These are phyloP conservation scores for Austroboletus rostrupii DNA, from an alignment of 1,284 basidiomycete genomes.

Conservation along the genomic window DNA sequence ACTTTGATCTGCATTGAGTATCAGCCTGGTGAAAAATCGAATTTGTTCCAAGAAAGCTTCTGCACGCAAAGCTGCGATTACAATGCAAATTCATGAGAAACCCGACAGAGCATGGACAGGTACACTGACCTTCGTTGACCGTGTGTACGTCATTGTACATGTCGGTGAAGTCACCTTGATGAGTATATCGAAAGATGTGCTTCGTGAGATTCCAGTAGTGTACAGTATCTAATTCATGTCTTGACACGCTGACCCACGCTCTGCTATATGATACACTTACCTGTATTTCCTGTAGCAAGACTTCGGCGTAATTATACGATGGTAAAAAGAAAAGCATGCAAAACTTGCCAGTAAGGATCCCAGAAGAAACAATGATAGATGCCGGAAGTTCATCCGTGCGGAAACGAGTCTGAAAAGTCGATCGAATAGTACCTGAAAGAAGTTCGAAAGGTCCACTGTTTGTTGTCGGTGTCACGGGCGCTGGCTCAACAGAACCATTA, in stretches of 20 bases:
- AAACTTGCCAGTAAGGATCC: conserved; percentile 22
- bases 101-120: neutral
- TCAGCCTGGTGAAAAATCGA: conserved; percentile 34
- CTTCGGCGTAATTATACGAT: conserved; percentile 2
- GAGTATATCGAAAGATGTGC: conserved; percentile 51
- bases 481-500: conserved; percentile 40
- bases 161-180: conserved; percentile 27
- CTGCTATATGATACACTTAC: conserved; percentile 9
- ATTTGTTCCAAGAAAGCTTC: conserved; percentile 35
- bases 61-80: conserved; percentile 27
- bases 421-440: conserved; percentile 46
- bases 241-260: neutral
- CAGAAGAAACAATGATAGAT: conserved; percentile 15
- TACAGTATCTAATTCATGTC: conserved; percentile 18
- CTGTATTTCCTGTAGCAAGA: conserved; percentile 31
- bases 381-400: conserved; percentile 23
- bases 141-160: conserved; percentile 48
- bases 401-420: conserved; percentile 26
- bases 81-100: conserved; percentile 1
- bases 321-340: conserved; percentile 13
- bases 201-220: conserved; percentile 43
- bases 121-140: conserved; percentile 39
- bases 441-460: conserved; percentile 41
- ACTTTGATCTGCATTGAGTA: conserved; percentile 34
- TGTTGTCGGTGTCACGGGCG: conserved; percentile 46